Evolutionary conservation across 495 filamentous ascomycete genomes (phyloP).

Genomic region (Viridothelium virens): DNA sequence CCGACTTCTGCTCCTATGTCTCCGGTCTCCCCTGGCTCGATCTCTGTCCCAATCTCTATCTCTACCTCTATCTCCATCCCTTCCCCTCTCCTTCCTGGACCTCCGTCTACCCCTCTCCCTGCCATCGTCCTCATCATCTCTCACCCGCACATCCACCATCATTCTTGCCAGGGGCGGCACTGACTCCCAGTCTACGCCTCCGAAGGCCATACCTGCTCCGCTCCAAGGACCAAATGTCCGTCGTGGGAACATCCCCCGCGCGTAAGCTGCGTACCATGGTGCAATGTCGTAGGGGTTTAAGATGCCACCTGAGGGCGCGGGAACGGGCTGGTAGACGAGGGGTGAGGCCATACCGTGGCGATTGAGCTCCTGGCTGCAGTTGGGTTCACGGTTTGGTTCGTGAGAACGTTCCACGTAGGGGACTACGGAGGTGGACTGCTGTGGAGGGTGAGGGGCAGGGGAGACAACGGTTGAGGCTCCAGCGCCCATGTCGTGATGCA

Average conservation of each 20-base stretch:
- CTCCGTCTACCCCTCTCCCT: background rate
- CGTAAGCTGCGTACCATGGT: background rate
- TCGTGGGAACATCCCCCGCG: background rate
- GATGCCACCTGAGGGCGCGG: background rate
- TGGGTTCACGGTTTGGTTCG: background rate
- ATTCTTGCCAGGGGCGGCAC: background rate
- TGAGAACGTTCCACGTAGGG: background rate
- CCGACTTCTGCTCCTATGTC: background rate
- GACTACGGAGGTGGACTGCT: constrained; percentile 6
- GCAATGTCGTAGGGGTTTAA: background rate
- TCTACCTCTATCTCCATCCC: background rate
- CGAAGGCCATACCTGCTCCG: background rate
- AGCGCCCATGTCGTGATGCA: background rate
- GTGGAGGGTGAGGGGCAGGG: background rate
- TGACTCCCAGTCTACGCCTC: background rate
- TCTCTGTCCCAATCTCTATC: background rate
- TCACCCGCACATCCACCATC: constrained; percentile 6
- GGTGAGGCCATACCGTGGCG: background rate
- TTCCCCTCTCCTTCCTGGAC: background rate
- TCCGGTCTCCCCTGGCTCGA: background rate
- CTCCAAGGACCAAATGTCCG: background rate
- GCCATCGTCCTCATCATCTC: background rate
- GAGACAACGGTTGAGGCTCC: constrained; percentile 7
- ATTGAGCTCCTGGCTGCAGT: background rate
- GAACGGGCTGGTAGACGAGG: background rate